Base-by-base conservation (phyloP, 179 eudicot genomes). In the Beta lomatogona region DNA sequence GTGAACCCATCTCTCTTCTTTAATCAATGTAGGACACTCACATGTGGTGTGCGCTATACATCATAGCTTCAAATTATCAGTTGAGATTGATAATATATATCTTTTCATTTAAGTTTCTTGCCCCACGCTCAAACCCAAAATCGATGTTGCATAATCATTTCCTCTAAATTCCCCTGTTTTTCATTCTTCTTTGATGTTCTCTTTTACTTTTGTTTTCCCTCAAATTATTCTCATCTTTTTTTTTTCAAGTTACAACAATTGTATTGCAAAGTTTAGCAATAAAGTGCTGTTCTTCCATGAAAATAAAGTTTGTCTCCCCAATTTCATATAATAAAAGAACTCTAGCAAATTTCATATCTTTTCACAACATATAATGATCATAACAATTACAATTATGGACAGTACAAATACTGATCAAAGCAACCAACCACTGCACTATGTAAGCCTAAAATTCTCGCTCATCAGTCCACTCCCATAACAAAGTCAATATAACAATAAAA, bases 401-500 rank as follows among this genome's bases (percentile, higher is more conserved):
- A 75, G 52, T 75, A 75, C 77, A 57, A 70, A 54, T 50, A 80
- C 77, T 53, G 57, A 71, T 53, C 63, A 71, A 77, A 77, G 53
- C 55, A 60, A 52, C 84, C 66, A 59, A 74, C 64, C 67, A 52
- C 81, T 15, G 64, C 50, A 75, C 45, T 44, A 22, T 66, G 52
- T 54, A n/a, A 7, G 41, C 74, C 76, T 63, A 64, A 41, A 69
- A 69, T 2, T 48, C 74, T 53, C 46, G 22, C 68, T 81, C 54
- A 77, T 59, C 61, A 81, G 78, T 77, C 80, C 84, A 77, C 19
- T 69, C 50, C n/a, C 60, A 57, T 8, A 58, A 53, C 7, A 69
- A 82, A 77, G 84, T 77, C 84, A 77, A 76, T 76, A 41, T 76
- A 59, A 22, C 80, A 67, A 67, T 81, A 57, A 81, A 81, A 31